Conservation (phyloP, 768 basidiomycete genomes). For the Candolleomyces aberdarensis region DNA sequence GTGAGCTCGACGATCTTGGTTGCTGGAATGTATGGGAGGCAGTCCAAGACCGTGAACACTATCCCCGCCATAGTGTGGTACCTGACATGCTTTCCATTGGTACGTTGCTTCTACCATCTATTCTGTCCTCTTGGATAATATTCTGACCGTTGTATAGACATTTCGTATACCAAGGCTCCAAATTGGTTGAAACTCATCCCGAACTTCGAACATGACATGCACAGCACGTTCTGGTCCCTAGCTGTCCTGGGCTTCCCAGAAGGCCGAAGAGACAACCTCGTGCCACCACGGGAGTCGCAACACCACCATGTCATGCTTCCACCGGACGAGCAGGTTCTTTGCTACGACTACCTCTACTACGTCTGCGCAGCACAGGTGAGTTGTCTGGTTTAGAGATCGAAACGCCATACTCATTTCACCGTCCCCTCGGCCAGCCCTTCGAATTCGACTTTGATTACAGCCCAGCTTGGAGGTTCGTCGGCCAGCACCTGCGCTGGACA, state of each 20-base stretch:
- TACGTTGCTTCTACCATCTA: conserved; percentile 17
- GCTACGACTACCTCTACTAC: conserved; percentile 53
- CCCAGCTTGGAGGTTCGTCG: conserved; percentile 57
- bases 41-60: conserved; percentile 35
- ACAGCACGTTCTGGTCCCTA: conserved; percentile 44
- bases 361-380: conserved; percentile 44
- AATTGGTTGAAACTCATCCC: conserved; percentile 48
- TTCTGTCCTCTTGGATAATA: not conserved
- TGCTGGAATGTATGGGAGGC: conserved; percentile 55
- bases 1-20: conserved; percentile 44
- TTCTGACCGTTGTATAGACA: conserved; percentile 29
- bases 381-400: not conserved
- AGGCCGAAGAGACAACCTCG: conserved; percentile 32
- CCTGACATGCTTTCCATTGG: conserved; percentile 40
- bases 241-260: conserved; percentile 47
- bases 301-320: conserved; percentile 39
- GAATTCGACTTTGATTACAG: conserved; percentile 57
- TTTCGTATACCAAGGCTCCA: conserved; percentile 50
- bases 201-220: conserved; percentile 40
- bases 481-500: conserved; percentile 50
- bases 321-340: conserved; percentile 49
- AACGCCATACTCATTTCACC: not conserved
- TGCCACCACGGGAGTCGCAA: conserved; percentile 39
- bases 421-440: conserved; percentile 33
- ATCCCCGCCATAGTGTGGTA: conserved; percentile 36